These are phyloP conservation scores for Kockiozyma suomiensis DNA, from an alignment of 805 yeast species.

Conservation along the genomic window DNA sequence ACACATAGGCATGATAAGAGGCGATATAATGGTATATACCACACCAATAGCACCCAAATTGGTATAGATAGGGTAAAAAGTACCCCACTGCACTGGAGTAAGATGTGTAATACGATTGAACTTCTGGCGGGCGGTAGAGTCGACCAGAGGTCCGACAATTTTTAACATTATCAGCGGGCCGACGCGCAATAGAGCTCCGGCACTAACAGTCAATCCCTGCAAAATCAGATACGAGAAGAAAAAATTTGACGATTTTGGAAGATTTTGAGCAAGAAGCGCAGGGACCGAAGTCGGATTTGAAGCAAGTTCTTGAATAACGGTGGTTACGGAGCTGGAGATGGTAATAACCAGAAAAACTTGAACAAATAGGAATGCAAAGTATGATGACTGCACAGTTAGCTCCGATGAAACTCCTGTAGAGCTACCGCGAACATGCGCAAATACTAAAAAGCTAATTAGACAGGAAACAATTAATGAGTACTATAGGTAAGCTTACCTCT, in stretches of 20 bases:
- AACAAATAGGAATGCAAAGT: constrained; percentile 74
- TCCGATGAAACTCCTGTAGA: constrained; percentile 74
- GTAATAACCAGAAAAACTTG: constrained; percentile 86
- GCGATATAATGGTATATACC: constrained; percentile 78
- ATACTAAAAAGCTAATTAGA: constrained; percentile 40
- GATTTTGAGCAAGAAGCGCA: constrained; percentile 67
- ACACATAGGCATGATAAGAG: constrained; percentile 67
- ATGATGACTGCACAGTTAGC: constrained; percentile 73
- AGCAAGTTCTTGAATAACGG: constrained; percentile 70
- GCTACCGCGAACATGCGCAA: constrained; percentile 75
- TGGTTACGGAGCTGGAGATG: constrained; percentile 79
- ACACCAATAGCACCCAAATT: constrained; percentile 77
- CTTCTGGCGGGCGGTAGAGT: constrained; percentile 63
- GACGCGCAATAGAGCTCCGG: constrained; percentile 66
- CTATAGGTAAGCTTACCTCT: constrained; percentile 47
- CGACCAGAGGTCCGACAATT: constrained; percentile 45
- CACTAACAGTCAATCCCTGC: constrained; percentile 75
- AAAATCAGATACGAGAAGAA: constrained; percentile 76
- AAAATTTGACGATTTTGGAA: constrained; percentile 85
- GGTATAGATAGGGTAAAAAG: constrained; percentile 73
- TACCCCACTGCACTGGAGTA: constrained; percentile 70
- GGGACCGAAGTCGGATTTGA: constrained; percentile 71
- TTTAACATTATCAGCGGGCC: constrained; percentile 52
- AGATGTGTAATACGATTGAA: constrained; percentile 50
- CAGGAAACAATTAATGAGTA: too few species aligned